phyloP scores from a whole-genome alignment of 768 basidiomycete genomes.

The Leucosporidium scottii region DNA sequence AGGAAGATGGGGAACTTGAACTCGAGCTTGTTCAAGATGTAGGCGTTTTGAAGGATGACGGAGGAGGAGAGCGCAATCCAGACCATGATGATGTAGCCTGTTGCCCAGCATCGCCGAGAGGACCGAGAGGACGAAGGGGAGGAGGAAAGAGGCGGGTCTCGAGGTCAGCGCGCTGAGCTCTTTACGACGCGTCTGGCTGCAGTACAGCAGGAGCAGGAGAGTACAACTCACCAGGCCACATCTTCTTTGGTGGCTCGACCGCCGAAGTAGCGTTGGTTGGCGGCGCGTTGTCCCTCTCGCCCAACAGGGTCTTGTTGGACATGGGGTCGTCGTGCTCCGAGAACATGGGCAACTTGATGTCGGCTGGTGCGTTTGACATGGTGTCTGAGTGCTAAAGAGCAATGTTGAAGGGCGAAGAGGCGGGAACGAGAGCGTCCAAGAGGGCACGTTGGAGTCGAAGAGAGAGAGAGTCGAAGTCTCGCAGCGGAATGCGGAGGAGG shows the following conservation, averaged over 20 bases:
- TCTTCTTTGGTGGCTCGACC: constrained; percentile 22
- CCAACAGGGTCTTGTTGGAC: constrained; percentile 3
- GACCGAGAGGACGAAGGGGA: neutral
- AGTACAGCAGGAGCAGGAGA: neutral
- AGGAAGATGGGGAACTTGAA: constrained; percentile 67
- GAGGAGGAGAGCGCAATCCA: constrained; percentile 85
- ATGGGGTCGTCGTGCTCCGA: constrained; percentile 15
- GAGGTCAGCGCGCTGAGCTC: neutral
- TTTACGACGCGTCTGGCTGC: neutral
- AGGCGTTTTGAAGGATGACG: constrained; percentile 88
- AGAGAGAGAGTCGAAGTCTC: neutral
- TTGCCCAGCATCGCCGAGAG: too few species aligned
- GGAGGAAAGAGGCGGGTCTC: neutral
- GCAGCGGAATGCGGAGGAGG: too few species aligned
- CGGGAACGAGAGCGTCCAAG: neutral
- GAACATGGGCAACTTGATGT: constrained; percentile 33
- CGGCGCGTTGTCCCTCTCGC: constrained; percentile 4
- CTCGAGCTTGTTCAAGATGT: constrained; percentile 49
- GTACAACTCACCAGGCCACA: constrained; percentile 25
- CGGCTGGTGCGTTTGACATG: constrained; percentile 24
- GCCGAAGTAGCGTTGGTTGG: neutral
- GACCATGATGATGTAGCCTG: constrained; percentile 63
- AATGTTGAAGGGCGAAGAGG: neutral
- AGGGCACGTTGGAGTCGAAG: neutral
- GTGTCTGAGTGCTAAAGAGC: neutral